Base-by-base conservation (phyloP, 257 asterid species). In the Capsicum baccatum region DNA sequence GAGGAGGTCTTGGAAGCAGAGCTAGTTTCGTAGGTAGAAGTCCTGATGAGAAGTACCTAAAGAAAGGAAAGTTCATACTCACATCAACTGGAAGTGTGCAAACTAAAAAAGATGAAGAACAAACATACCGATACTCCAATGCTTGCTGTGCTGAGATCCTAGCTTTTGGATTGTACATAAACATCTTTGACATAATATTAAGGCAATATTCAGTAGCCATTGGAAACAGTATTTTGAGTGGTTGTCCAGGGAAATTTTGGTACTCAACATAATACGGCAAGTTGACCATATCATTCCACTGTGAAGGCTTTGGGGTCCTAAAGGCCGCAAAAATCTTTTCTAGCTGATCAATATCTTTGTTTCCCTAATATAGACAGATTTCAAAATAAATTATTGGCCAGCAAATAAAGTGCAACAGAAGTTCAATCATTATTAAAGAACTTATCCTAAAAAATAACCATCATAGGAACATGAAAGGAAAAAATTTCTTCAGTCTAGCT, bases 71-170 rank as follows among this genome's bases (percentile, higher is more conserved):
- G 26, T 88, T 81, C 76, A 84, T 52, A 35, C 63, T 21, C 63
- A 76, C 81, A 76, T 52, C 81, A 76, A 76, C 48, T 17, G 14
- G 15, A 76, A 80, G 63, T 84, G 70, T 37, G 63, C 62, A 63
- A 83, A 63, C 58, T 68, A 52, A 58, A 68, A 82, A 68, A 63
- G 67, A 52, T 48, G 47, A 50, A 35, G 57, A 44, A 17, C 21
- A 84, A 80, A 50, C 87, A 83, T 92, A 97, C 98, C 98, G 89
- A 85, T 97, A 98, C 90, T 97, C 99, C 85, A 97, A 86, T 50
- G 99, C 99, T 89, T 91, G 98, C 76, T 93, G 96, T 9, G 97
- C 97, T 47, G 99, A 94, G 83, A 97, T 94, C 89, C 99, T 92
- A 83, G 92, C 86, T 87, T 95, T 97, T 47, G 99, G 98, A 58